A percentile compares a stretch with the other conserved stretches of the same genome.
phyloP scores from a whole-genome alignment of 2,329 filamentous ascomycete genomes.

The Ophiostoma piceae region DNA sequence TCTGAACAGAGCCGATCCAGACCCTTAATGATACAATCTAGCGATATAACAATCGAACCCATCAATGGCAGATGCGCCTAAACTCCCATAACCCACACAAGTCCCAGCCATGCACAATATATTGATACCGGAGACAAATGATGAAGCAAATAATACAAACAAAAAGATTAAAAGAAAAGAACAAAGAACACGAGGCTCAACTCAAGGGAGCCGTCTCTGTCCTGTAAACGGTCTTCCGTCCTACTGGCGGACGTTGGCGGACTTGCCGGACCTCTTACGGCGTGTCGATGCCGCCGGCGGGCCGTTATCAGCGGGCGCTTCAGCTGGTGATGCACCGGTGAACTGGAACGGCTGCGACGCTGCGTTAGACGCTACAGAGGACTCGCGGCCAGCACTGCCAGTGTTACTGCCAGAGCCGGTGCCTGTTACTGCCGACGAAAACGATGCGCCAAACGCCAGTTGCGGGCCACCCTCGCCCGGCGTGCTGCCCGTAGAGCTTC shows the following conservation, averaged over 20 bases:
- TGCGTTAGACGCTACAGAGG: neutral
- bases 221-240: neutral
- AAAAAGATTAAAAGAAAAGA: neutral
- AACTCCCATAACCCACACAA: neutral
- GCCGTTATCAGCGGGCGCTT: no score
- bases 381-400: neutral
- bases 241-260: neutral
- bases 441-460: neutral
- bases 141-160: no score
- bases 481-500: slow-evolving; percentile 2
- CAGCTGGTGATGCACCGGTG: neutral
- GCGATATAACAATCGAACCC: neutral
- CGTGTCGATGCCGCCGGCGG: slow-evolving; percentile 1
- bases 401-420: neutral
- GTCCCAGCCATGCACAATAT: neutral
- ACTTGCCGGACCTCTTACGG: neutral
- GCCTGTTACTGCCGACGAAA: neutral
- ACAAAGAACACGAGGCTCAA: neutral
- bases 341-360: neutral
- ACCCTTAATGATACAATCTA: neutral
- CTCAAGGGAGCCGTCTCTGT: neutral
- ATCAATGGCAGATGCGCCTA: no score
- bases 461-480: neutral
- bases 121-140: neutral
- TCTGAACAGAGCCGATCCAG: neutral